A percentile compares a stretch with the other conserved stretches of the same genome.
phyloP scores from a whole-genome alignment of 768 basidiomycete species.

The Boletus insuetus region DNA sequence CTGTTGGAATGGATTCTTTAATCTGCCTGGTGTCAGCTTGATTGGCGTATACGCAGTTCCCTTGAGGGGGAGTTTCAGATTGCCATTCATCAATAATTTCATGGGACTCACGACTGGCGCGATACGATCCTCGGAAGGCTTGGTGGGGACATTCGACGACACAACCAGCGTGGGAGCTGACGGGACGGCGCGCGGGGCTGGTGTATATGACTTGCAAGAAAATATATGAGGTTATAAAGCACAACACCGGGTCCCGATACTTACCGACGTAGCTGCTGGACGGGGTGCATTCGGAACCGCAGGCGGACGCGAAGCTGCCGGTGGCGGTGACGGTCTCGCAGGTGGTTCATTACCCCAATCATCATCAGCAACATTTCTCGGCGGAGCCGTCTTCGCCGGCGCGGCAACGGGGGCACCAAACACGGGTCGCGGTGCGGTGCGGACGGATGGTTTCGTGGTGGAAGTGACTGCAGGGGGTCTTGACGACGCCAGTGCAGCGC shows the following conservation, averaged over 20 bases:
- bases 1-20: slow-evolving; percentile 78
- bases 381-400: slow-evolving; percentile 37
- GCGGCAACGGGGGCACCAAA: slow-evolving; percentile 45
- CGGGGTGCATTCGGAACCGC: slow-evolving; percentile 41
- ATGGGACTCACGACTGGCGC: slow-evolving; percentile 55
- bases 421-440: slow-evolving; percentile 46
- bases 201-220: slow-evolving; percentile 21
- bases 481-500: background rate
- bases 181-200: slow-evolving; percentile 28
- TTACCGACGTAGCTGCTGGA: slow-evolving; percentile 38
- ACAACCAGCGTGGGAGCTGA: slow-evolving; percentile 36
- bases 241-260: slow-evolving; percentile 11
- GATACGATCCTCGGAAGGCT: slow-evolving; percentile 77
- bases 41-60: slow-evolving; percentile 91
- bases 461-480: background rate
- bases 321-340: slow-evolving; percentile 41
- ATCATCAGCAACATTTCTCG: slow-evolving; percentile 47
- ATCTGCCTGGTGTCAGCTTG: slow-evolving; percentile 80
- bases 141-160: slow-evolving; percentile 53
- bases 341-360: slow-evolving; percentile 59
- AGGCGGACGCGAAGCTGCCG: slow-evolving; percentile 49
- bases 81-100: background rate
- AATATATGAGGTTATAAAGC: background rate
- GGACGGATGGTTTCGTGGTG: slow-evolving; percentile 31
- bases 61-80: slow-evolving; percentile 14